Evolutionary conservation across 352 stramenopile species (phyloP).

Genomic region (Phytopythium mirpurense): DNA sequence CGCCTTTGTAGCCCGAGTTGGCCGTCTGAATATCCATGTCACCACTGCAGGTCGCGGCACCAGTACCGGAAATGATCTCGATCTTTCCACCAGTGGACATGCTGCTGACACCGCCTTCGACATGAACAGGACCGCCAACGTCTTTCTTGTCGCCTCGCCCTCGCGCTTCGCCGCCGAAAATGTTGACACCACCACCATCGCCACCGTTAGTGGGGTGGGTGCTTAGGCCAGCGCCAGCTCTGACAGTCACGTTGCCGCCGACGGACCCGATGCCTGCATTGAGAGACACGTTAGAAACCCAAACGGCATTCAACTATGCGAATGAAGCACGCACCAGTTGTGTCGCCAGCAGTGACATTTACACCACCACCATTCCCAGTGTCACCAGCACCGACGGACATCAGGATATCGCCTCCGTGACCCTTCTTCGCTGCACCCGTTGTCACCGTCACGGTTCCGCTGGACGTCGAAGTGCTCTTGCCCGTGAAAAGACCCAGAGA

Average conservation of each 20-base stretch:
- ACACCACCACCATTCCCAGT: conserved; percentile 35
- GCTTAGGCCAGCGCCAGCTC: conserved; percentile 49
- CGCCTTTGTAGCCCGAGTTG: conserved; percentile 70
- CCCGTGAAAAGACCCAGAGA: conserved; percentile 34
- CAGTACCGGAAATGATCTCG: conserved; percentile 48
- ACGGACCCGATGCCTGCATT: conserved; percentile 20
- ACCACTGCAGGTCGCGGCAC: conserved; percentile 47
- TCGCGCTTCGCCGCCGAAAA: conserved; percentile 52
- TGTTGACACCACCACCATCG: conserved; percentile 47
- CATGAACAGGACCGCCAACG: conserved; percentile 46
- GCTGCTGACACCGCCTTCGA: conserved; percentile 49
- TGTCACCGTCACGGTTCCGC: conserved; percentile 23
- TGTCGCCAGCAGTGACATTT: conserved; percentile 68
- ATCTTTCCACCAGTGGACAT: conserved; percentile 57
- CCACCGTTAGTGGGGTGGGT: conserved; percentile 42
- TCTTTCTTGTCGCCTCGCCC: conserved; percentile 35
- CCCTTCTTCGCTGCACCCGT: conserved; percentile 34
- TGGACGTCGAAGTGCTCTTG: conserved; percentile 25
- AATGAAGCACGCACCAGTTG: conserved; percentile 49
- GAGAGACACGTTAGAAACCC: not conserved
- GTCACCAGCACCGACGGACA: conserved; percentile 27
- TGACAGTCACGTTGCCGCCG: conserved; percentile 44
- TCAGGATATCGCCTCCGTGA: conserved; percentile 33
- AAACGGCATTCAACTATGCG: too few relatives aligned
- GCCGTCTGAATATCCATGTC: conserved; percentile 56